Conservation (phyloP, 2,329 filamentous ascomycete species). For the Alternaria alternata region DNA sequence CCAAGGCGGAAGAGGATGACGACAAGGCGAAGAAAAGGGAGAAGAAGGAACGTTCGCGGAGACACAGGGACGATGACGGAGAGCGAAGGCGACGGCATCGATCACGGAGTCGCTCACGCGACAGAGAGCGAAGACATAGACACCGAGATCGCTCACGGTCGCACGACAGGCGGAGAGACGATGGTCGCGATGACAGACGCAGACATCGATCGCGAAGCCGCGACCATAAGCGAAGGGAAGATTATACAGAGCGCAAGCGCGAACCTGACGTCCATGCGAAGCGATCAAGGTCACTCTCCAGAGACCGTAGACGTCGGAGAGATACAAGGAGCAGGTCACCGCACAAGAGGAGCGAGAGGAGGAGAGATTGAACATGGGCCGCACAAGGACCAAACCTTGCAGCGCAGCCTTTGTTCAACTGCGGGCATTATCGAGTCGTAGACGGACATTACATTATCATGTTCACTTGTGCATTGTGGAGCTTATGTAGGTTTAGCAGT, state of each 20-base stretch:
- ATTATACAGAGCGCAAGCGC: slow-evolving; percentile 32
- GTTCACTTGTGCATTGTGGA: neutral
- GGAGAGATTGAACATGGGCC: slow-evolving; percentile 13
- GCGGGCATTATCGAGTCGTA: neutral
- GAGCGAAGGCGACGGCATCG: slow-evolving; percentile 36
- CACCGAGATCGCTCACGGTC: slow-evolving; percentile 42
- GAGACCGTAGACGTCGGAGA: slow-evolving; percentile 24
- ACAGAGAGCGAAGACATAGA: slow-evolving; percentile 40
- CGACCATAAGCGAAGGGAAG: slow-evolving; percentile 35
- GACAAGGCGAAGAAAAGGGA: slow-evolving; percentile 27
- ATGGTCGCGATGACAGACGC: slow-evolving; percentile 41
- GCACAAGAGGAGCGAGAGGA: slow-evolving; percentile 20
- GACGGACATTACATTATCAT: neutral
- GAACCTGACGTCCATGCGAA: slow-evolving; percentile 33
- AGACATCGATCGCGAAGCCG: slow-evolving; percentile 42
- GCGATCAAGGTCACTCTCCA: slow-evolving; percentile 38
- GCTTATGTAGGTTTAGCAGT: neutral
- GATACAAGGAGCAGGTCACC: slow-evolving; percentile 33
- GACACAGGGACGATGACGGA: slow-evolving; percentile 36
- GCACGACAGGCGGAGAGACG: slow-evolving; percentile 35
- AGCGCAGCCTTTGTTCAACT: neutral
- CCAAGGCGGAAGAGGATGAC: slow-evolving; percentile 48
- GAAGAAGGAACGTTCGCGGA: slow-evolving; percentile 36
- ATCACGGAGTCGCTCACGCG: slow-evolving; percentile 38
- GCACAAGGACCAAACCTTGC: no score